Percentiles rank a stretch among this genome's conserved stretches.
Evolutionary conservation across 2,329 filamentous ascomycete species (phyloP).

Genomic region (Elsinoe perseae): DNA sequence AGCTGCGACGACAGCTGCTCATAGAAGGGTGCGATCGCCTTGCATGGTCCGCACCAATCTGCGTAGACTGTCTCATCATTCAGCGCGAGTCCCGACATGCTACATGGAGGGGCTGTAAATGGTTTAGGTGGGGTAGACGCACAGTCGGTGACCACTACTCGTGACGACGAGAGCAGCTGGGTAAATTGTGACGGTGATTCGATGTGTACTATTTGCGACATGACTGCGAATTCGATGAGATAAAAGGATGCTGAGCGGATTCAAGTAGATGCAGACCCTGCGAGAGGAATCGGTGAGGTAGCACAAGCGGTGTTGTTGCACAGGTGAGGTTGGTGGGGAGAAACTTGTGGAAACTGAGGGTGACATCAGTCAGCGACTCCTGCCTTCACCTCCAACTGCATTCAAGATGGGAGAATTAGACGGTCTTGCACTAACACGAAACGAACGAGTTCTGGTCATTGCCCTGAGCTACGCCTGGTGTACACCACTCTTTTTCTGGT

Average conservation of each 20-base stretch:
- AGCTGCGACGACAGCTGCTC: slow-evolving; percentile 65
- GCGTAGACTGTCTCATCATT: slow-evolving; percentile 63
- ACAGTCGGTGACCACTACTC: slow-evolving; percentile 85
- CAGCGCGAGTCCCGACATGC: slow-evolving; percentile 19
- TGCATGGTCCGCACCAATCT: slow-evolving; percentile 79
- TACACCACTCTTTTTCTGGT: slow-evolving; percentile 25
- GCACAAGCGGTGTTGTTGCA: slow-evolving; percentile 2
- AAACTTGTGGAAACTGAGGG: slow-evolving; percentile 1
- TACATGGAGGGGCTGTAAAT: not conserved
- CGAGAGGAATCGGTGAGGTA: not conserved
- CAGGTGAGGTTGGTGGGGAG: slow-evolving; percentile 11
- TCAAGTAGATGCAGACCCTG: not conserved
- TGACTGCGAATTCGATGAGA: slow-evolving; percentile 23
- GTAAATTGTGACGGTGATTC: slow-evolving; percentile 52
- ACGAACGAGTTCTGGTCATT: slow-evolving; percentile 30
- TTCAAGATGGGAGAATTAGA: slow-evolving; percentile 20
- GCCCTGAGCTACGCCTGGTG: slow-evolving; percentile 28
- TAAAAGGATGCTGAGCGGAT: not conserved
- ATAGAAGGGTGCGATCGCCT: slow-evolving; percentile 73
- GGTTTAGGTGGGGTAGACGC: slow-evolving; percentile 37
- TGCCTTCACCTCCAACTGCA: slow-evolving; percentile 6
- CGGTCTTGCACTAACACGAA: slow-evolving; percentile 28
- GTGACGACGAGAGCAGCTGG: slow-evolving; percentile 60
- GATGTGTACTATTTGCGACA: slow-evolving; percentile 40
- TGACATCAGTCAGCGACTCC: slow-evolving; percentile 11